Percentiles rank a stretch among this genome's conserved stretches.
Conservation (phyloP, 192 early-diverging fungal species). For the Polychytrium aggregatum region DNA sequence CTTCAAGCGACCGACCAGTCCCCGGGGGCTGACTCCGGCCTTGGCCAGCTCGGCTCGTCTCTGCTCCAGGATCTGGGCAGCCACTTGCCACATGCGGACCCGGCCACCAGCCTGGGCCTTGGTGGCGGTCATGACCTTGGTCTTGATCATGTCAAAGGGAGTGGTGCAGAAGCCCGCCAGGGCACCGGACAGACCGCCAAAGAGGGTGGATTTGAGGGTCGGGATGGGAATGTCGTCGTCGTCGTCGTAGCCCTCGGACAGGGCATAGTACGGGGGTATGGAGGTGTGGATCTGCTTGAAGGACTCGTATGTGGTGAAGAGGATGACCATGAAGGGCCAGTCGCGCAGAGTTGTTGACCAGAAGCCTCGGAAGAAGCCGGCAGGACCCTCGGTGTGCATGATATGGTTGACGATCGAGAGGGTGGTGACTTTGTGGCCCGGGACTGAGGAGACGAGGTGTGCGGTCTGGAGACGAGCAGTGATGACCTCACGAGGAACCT, state of each 20-base stretch:
- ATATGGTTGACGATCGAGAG: conserved; percentile 45
- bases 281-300: conserved; percentile 57
- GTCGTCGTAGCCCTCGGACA: conserved; percentile 26
- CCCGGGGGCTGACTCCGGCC: conserved; percentile 1
- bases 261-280: conserved; percentile 21
- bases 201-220: conserved; percentile 51
- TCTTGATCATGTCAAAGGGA: conserved; percentile 62
- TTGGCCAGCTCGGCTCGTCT: conserved; percentile 15
- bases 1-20: conserved; percentile 7
- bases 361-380: conserved; percentile 59
- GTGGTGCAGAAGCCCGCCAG: conserved; percentile 65
- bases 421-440: conserved; percentile 18
- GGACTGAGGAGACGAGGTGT: conserved; percentile 21
- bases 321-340: conserved; percentile 68
- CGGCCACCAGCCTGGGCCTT: conserved; percentile 13
- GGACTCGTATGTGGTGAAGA: conserved; percentile 63
- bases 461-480: conserved; percentile 62
- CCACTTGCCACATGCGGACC: conserved; percentile 4
- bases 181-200: conserved; percentile 61
- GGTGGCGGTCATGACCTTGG: conserved; percentile 55
- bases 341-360: conserved; percentile 58
- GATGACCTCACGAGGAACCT: conserved; percentile 66
- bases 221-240: conserved; percentile 50
- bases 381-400: conserved; percentile 40
- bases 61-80: conserved; percentile 15